These are phyloP conservation scores for Chondrostereum purpureum DNA, from an alignment of 1,284 basidiomycete species.

Conservation along the genomic window DNA sequence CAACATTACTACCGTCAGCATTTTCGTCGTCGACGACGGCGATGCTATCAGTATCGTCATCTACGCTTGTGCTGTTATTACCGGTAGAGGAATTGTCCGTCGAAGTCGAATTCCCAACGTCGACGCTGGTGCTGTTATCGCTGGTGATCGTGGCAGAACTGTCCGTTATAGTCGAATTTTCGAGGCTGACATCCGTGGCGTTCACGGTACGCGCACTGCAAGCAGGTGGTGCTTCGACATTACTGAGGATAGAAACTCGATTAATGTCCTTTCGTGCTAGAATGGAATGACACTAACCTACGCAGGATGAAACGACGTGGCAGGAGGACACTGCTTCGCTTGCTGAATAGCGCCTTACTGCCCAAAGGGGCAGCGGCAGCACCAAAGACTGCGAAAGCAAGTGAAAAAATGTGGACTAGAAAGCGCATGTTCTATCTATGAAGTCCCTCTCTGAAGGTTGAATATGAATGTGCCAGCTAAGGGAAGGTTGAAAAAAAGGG, in stretches of 20 bases:
- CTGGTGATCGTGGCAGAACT: too few species aligned
- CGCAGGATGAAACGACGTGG: conserved; percentile 25
- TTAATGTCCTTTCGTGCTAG: not conserved
- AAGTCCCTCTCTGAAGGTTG: conserved; percentile 6
- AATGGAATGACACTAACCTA: too few species aligned
- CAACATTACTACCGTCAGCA: conserved; percentile 7
- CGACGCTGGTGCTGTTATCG: too few species aligned
- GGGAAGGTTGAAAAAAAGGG: conserved; percentile 19
- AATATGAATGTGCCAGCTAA: conserved; percentile 11
- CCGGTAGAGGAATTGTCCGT: conserved; percentile 6
- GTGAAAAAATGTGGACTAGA: conserved; percentile 15
- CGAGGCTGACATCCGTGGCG: conserved; percentile 13
- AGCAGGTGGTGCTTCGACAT: conserved; percentile 23
- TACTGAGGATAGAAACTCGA: conserved; percentile 16
- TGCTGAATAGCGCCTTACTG: conserved; percentile 21
- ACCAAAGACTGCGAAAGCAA: conserved; percentile 20
- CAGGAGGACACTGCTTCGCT: conserved; percentile 21
- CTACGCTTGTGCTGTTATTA: not conserved
- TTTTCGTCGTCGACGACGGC: not conserved
- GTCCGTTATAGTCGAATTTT: conserved; percentile 13
- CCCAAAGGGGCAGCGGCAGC: conserved; percentile 26
- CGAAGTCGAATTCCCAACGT: too few species aligned
- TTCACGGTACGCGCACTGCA: conserved; percentile 19
- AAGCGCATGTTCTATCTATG: conserved; percentile 3
- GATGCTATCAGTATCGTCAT: not conserved